These are phyloP conservation scores for Fusarium transvaalense DNA, from an alignment of 2,329 filamentous ascomycete species.

Conservation along the genomic window DNA sequence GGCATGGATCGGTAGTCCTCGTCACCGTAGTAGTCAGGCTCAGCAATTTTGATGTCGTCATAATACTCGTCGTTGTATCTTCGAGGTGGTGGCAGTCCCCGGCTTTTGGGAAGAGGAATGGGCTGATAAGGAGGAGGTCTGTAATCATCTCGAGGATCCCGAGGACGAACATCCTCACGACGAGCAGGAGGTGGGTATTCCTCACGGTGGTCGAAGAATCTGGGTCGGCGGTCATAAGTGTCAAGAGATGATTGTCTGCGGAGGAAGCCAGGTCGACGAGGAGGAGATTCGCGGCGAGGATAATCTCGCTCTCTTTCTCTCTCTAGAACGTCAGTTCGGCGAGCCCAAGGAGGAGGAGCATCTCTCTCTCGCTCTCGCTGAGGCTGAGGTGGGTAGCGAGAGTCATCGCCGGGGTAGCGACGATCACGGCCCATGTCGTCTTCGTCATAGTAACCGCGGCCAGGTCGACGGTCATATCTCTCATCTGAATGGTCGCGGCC, in stretches of 20 bases:
- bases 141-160: slow-evolving; percentile 63
- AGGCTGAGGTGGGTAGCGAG: slow-evolving; percentile 52
- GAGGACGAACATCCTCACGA: slow-evolving; percentile 59
- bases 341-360: slow-evolving; percentile 60
- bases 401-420: slow-evolving; percentile 68
- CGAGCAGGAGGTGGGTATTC: slow-evolving; percentile 73
- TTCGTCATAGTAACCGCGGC: slow-evolving; percentile 60
- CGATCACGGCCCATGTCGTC: slow-evolving; percentile 63
- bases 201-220: slow-evolving; percentile 65
- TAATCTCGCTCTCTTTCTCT: slow-evolving; percentile 69
- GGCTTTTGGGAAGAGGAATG: slow-evolving; percentile 76
- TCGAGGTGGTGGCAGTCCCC: slow-evolving; percentile 70
- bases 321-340: slow-evolving; percentile 65
- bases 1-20: slow-evolving; percentile 76
- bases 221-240: slow-evolving; percentile 80
- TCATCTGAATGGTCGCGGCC: slow-evolving; percentile 62
- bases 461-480: slow-evolving; percentile 60
- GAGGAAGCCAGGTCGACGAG: slow-evolving; percentile 74
- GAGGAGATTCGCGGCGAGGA: slow-evolving; percentile 61
- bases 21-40: slow-evolving; percentile 76
- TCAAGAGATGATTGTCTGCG: slow-evolving; percentile 90
- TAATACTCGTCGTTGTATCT: slow-evolving; percentile 67
- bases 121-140: slow-evolving; percentile 66
- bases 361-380: slow-evolving; percentile 49
- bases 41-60: slow-evolving; percentile 76